Evolutionary conservation across 2,329 filamentous ascomycete species (phyloP), one percentile per base, ranked within the genome.

Genomic region (Trichoderma asperellum): DNA sequence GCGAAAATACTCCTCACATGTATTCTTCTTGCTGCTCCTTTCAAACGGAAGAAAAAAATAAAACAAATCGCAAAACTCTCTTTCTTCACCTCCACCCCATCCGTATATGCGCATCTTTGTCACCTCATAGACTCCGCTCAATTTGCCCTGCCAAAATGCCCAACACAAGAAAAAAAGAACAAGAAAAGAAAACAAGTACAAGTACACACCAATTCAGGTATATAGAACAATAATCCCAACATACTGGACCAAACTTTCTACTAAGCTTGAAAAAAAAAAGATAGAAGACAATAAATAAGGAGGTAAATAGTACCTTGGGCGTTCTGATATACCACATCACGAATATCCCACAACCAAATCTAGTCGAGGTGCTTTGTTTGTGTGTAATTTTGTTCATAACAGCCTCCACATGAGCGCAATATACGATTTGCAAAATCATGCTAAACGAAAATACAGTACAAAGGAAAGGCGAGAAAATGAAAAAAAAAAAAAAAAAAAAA

Each of bases 401-500:
- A 66, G 68, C 59, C 61, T 65, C 68, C 61, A 60, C 68, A 64
- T 65, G 68, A 69, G 55, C 40, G 68, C 56, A 65, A 62, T 52
- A 69, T 62, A 69, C 56, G 62, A 68, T 40, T 68, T 52, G 70
- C 70, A 64, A 58, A 58, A 72, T 70, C 64, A 68, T 70, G 72
- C 59, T 65, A 64, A 47, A 64, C 68, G 61, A 58, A 18, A 66
- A 69, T 63, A 69, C 53, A 58, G 55, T 58, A 65, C 61, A 69
- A 68, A 70, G 52, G 57, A 70, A 68, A 68, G 56, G 34, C 56
- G 52, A 55, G 43, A 55, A 70, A 68, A 68, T 43, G 7, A 40
- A 63, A 64, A 70, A 60, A 3, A 4, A 32, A 40, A 40, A 43
- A 14, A n/a, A n/a, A n/a, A n/a, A n/a, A n/a, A 18, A 35, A 66